A percentile compares a stretch with the other conserved stretches of the same genome.
Evolutionary conservation across 2,329 filamentous ascomycete genomes (phyloP).

Genomic region (Drechslerella dactyloides): DNA sequence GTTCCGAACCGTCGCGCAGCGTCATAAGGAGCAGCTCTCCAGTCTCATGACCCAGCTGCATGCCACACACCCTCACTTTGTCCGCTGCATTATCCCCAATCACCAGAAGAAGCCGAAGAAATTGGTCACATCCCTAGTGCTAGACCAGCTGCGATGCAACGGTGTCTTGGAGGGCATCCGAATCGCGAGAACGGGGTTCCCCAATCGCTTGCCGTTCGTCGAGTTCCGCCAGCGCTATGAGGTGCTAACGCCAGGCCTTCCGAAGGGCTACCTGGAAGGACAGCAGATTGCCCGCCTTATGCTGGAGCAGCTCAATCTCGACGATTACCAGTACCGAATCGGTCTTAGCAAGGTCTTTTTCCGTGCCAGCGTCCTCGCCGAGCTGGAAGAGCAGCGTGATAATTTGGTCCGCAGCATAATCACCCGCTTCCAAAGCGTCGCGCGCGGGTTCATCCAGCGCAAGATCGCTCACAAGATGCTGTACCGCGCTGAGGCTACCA

Average conservation of each 20-base stretch:
- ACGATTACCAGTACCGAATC: slow-evolving; percentile 85
- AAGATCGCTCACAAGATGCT: slow-evolving; percentile 89
- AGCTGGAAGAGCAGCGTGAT: slow-evolving; percentile 94
- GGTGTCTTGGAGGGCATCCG: slow-evolving; percentile 98
- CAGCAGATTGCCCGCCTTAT: slow-evolving; percentile 84
- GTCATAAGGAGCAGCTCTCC: slow-evolving; percentile 98
- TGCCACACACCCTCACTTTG: slow-evolving; percentile 96
- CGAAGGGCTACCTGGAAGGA: slow-evolving; percentile 87
- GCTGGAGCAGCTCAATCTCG: slow-evolving; percentile 84
- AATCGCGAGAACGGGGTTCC: slow-evolving; percentile 95
- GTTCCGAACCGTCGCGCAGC: slow-evolving; percentile 93
- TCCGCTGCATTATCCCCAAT: slow-evolving; percentile 95
- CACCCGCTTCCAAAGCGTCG: slow-evolving; percentile 87
- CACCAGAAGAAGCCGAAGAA: slow-evolving; percentile 97
- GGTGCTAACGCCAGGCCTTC: slow-evolving; percentile 86
- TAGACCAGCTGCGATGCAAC: slow-evolving; percentile 97
- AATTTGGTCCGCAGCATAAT: slow-evolving; percentile 92
- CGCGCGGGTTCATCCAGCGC: slow-evolving; percentile 86
- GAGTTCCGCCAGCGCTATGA: slow-evolving; percentile 97
- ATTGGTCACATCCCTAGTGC: slow-evolving; percentile 86
- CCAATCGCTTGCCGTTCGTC: slow-evolving; percentile 86
- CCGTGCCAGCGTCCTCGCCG: slow-evolving; percentile 90
- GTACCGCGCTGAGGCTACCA: slow-evolving; percentile 90
- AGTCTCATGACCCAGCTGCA: slow-evolving; percentile 92
- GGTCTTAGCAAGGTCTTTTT: slow-evolving; percentile 98